Conservation (phyloP, 202 grass and related monocot genomes). For the Schoenoplectus triqueter region DNA sequence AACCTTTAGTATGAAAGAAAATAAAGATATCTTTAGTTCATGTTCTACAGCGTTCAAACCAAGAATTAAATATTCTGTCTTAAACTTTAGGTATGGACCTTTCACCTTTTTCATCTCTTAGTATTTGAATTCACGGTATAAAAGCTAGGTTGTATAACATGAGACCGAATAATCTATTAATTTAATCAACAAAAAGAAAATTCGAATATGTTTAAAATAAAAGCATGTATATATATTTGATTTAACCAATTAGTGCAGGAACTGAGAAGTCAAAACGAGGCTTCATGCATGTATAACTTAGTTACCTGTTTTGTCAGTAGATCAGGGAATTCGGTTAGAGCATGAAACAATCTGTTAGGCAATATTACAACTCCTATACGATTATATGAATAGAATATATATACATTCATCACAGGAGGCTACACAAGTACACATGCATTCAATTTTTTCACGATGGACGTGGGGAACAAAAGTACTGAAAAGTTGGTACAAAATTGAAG, state of each 20-base stretch:
- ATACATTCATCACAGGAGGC: neutral
- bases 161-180: neutral
- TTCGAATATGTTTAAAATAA: neutral
- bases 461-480: neutral
- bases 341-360: neutral
- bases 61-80: neutral
- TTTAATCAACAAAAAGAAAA: neutral
- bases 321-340: neutral
- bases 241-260: too few species aligned
- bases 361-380: neutral
- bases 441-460: neutral
- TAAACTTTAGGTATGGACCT: neutral
- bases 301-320: neutral
- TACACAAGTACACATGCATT: neutral
- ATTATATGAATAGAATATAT: neutral
- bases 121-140: neutral
- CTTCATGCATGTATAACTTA: neutral
- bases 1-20: conserved; percentile 2
- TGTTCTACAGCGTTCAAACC: neutral
- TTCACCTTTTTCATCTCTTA: neutral
- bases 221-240: neutral
- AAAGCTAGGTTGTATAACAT: neutral
- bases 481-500: neutral
- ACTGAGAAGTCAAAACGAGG: neutral
- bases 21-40: conserved; percentile 5